Evolutionary conservation across 306 rosid genomes (phyloP), one percentile per base, ranked within the genome.

Genomic region (Lagenaria siceraria): DNA sequence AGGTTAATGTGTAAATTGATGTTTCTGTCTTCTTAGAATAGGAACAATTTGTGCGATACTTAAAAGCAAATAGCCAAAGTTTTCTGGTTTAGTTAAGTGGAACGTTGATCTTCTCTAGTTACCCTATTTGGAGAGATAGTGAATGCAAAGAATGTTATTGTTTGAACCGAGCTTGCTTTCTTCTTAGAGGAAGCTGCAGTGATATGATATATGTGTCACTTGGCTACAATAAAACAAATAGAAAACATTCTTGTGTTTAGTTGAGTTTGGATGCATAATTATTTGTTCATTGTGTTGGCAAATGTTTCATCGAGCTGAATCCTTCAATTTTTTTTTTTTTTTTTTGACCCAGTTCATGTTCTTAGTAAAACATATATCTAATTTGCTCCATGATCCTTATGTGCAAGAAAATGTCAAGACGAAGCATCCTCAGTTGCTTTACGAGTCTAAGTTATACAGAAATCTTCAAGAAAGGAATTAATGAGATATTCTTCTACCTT

Each of bases 401-500:
- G 48, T 53, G 42, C 83, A 93, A 97, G 98, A 93, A 87, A 91
- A 84, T 87, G 92, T 88, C 87, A 93, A 91, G 92, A 93, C 98
- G 13, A 93, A 91, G 84, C 98, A 93, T 86, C 98, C 97, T 63
- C 98, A 93, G 87, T 79, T 93, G 91, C 94, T 91, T 54, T 93
- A 93, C 27, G 98, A 93, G 82, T 93, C 97, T 74, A 93, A 93
- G 88, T 76, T 93, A 77, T 93, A 93, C 97, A 88, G 97, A 87
- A 88, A 91, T 77, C 90, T 93, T 38, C 96, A n/a, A 91, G 84
- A 97, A 97, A 90, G 98, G 97, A 91, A 93, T 97, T 93, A 91
- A 85, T 75, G 66, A 51, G 73, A 21, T 56, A 63, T 74, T 40
- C 43, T 36, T 40, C 76, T 60, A 12, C 15, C 42, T 22, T 51